Percentiles rank a stretch among this genome's conserved stretches.
These are phyloP conservation scores for Aspergillus alliaceus DNA, from an alignment of 2,329 filamentous ascomycete genomes.

Conservation along the genomic window DNA sequence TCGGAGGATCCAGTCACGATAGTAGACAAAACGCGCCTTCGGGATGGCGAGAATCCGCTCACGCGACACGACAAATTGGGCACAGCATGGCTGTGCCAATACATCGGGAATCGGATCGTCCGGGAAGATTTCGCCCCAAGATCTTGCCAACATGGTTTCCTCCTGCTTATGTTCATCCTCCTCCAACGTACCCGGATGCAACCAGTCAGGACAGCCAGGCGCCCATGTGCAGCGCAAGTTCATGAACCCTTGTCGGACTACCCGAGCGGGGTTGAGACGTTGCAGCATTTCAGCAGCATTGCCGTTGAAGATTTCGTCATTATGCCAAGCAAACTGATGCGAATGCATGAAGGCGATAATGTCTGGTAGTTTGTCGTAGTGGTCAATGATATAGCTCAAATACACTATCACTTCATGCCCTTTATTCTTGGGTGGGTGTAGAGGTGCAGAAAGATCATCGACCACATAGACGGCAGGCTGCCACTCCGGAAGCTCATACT, in stretches of 20 bases:
- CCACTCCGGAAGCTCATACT: slow-evolving; percentile 51
- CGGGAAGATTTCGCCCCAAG: slow-evolving; percentile 51
- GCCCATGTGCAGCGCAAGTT: slow-evolving; percentile 60
- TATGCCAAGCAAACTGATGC: slow-evolving; percentile 60
- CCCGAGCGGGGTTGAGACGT: slow-evolving; percentile 52
- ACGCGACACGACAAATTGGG: slow-evolving; percentile 62
- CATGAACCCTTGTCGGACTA: slow-evolving; percentile 57
- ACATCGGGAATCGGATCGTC: slow-evolving; percentile 46
- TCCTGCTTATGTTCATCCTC: slow-evolving; percentile 48
- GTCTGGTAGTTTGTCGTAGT: slow-evolving; percentile 60
- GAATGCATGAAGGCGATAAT: slow-evolving; percentile 62
- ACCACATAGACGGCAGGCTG: slow-evolving; percentile 52
- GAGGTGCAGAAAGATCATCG: slow-evolving; percentile 50
- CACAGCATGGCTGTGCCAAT: slow-evolving; percentile 63
- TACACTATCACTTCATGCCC: slow-evolving; percentile 65
- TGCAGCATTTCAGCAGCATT: slow-evolving; percentile 53
- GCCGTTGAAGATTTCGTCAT: slow-evolving; percentile 54
- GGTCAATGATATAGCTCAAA: slow-evolving; percentile 62
- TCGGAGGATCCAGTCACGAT: slow-evolving; percentile 62
- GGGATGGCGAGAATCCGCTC: slow-evolving; percentile 58
- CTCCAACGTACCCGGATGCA: slow-evolving; percentile 47
- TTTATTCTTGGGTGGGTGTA: slow-evolving; percentile 59
- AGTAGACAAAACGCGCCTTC: slow-evolving; percentile 54
- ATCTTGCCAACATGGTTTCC: slow-evolving; percentile 46
- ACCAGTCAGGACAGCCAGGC: slow-evolving; percentile 60